These are phyloP conservation scores for Ceratobasidium sp. DNA, from an alignment of 1,284 basidiomycete species.

Conservation along the genomic window DNA sequence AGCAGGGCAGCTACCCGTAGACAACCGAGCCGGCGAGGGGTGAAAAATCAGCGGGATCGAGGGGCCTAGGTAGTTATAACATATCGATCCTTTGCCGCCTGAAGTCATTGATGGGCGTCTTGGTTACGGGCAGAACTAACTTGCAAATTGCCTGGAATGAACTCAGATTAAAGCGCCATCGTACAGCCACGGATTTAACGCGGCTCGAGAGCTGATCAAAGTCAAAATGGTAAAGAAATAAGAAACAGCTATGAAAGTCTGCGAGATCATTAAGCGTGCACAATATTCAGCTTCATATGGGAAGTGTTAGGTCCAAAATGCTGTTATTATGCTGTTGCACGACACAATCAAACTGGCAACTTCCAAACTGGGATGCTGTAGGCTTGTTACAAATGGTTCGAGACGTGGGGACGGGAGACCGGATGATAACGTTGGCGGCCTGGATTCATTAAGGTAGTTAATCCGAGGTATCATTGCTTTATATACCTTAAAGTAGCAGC, in stretches of 20 bases:
- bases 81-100: not conserved
- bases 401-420: not conserved
- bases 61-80: constrained; percentile 12
- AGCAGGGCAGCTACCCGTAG: constrained; percentile 30
- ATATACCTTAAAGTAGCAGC: not conserved
- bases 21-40: constrained; percentile 27
- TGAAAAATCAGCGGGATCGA: not conserved
- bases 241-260: too few relatives aligned
- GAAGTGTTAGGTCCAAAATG: not conserved
- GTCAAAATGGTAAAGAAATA: not conserved
- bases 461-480: not conserved
- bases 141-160: constrained; percentile 14
- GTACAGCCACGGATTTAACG: constrained; percentile 7
- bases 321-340: not conserved
- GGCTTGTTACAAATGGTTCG: not conserved
- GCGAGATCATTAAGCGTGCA: not conserved
- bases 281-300: not conserved
- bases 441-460: not conserved
- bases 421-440: not conserved
- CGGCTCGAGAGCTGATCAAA: not conserved
- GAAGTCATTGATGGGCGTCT: constrained; percentile 10
- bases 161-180: not conserved
- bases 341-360: not conserved
- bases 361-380: not conserved
- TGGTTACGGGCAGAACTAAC: constrained; percentile 26